Evolutionary conservation across 768 basidiomycete genomes (phyloP).

Genomic region (Pholiota microspora): DNA sequence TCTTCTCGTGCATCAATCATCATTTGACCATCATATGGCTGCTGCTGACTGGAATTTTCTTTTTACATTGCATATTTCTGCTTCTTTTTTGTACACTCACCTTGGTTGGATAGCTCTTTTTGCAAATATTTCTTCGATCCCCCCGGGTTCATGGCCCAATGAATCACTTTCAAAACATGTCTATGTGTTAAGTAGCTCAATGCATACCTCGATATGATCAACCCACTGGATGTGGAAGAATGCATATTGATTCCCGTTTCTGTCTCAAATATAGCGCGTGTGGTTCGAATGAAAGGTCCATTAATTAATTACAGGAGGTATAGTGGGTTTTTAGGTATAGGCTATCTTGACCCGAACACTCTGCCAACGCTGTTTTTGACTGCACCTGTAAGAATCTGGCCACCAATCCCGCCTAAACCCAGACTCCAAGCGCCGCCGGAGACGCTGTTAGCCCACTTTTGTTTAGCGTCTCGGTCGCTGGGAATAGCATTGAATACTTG

Average conservation of each 20-base stretch:
- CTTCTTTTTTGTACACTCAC: constrained; percentile 17
- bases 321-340: neutral
- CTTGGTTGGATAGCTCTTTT: constrained; percentile 17
- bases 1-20: constrained; percentile 7
- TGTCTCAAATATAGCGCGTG: neutral
- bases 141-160: neutral
- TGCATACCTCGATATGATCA: constrained; percentile 1
- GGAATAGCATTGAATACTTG: constrained; percentile 11
- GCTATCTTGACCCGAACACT: constrained; percentile 54
- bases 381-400: constrained; percentile 78
- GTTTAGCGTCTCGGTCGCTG: constrained; percentile 91
- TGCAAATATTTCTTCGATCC: constrained; percentile 6
- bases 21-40: constrained; percentile 4
- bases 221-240: constrained; percentile 9
- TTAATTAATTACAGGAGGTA: neutral
- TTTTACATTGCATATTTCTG: constrained; percentile 10
- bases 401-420: constrained; percentile 79
- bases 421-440: constrained; percentile 69
- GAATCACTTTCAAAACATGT: neutral
- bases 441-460: constrained; percentile 81
- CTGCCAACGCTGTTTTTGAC: constrained; percentile 80
- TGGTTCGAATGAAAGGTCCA: neutral
- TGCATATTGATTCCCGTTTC: constrained; percentile 6
- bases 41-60: constrained; percentile 20
- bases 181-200: constrained; percentile 8